phyloP scores from a whole-genome alignment of 192 early-diverging fungal species.

The Lobosporangium transversale region DNA sequence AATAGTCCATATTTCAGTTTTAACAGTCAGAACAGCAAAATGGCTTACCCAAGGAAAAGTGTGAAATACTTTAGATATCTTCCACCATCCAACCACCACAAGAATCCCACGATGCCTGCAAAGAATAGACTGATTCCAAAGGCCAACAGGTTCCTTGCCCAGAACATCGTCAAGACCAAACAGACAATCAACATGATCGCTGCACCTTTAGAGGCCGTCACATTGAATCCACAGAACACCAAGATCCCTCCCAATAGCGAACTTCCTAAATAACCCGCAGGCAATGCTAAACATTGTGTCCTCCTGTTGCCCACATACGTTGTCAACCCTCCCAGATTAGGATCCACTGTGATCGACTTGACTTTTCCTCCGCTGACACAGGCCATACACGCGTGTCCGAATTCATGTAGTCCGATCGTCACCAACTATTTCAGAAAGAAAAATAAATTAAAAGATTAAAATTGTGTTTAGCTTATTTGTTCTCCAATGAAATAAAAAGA shows the following conservation, averaged over 20 bases:
- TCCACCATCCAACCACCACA: slow-evolving; percentile 86
- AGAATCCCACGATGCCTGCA: slow-evolving; percentile 79
- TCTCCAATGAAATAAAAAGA: background rate
- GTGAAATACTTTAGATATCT: slow-evolving; percentile 89
- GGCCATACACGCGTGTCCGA: slow-evolving; percentile 90
- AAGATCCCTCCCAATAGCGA: slow-evolving; percentile 91
- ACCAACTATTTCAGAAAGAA: slow-evolving; percentile 64
- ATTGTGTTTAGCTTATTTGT: too few relatives aligned
- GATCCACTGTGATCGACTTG: slow-evolving; percentile 88
- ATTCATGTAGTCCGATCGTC: slow-evolving; percentile 95
- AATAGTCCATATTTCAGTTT: background rate
- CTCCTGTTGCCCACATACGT: slow-evolving; percentile 60
- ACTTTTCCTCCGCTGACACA: slow-evolving; percentile 90
- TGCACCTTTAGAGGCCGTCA: slow-evolving; percentile 86
- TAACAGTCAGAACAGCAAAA: background rate
- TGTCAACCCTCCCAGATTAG: slow-evolving; percentile 92
- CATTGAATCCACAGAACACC: slow-evolving; percentile 93
- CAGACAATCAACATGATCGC: slow-evolving; percentile 86
- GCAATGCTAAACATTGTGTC: slow-evolving; percentile 82
- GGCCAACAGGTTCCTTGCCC: slow-evolving; percentile 91
- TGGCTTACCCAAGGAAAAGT: slow-evolving; percentile 84
- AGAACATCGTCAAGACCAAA: slow-evolving; percentile 84
- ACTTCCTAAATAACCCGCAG: slow-evolving; percentile 92
- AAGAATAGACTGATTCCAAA: slow-evolving; percentile 84
- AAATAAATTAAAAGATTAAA: background rate